phyloP scores from a whole-genome alignment of 495 filamentous ascomycete genomes.

The Cenococcum geophilum region DNA sequence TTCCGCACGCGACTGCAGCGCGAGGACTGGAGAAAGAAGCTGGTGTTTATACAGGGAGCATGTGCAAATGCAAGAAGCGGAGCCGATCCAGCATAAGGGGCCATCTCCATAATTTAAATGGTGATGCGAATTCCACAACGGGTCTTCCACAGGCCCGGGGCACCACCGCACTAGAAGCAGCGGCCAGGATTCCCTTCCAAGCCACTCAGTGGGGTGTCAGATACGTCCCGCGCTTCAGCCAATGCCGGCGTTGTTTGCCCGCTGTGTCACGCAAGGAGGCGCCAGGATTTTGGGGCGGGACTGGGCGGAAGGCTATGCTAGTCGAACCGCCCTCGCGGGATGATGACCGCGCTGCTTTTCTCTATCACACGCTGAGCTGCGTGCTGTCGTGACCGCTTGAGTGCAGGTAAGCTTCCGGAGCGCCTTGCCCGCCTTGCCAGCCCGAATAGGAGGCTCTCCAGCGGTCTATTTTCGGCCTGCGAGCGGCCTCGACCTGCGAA shows the following conservation, averaged over 20 bases:
- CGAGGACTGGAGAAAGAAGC: background rate
- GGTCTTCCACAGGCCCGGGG: background rate
- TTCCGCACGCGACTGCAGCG: constrained; percentile 7
- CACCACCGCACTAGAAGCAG: constrained; percentile 8
- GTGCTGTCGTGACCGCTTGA: background rate
- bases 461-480: too few relatives aligned
- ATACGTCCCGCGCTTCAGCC: constrained; percentile 17
- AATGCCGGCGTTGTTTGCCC: constrained; percentile 10
- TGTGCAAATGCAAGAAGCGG: constrained; percentile 1
- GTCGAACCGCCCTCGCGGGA: constrained; percentile 25
- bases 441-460: too few relatives aligned
- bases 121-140: background rate
- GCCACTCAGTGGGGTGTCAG: constrained; percentile 30
- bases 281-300: constrained; percentile 17
- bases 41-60: constrained; percentile 16
- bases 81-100: constrained; percentile 16
- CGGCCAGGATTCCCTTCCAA: constrained; percentile 7
- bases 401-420: background rate
- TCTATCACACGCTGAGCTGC: background rate
- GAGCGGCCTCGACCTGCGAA: too few relatives aligned
- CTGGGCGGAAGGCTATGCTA: constrained; percentile 8
- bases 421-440: background rate
- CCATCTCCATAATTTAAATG: constrained; percentile 10
- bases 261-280: constrained; percentile 19
- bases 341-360: constrained; percentile 4